A percentile compares a stretch with the other conserved stretches of the same genome.
phyloP scores from a whole-genome alignment of 78 protist genomes.

The slime mould (Dictyostelium discoideum) region DNA sequence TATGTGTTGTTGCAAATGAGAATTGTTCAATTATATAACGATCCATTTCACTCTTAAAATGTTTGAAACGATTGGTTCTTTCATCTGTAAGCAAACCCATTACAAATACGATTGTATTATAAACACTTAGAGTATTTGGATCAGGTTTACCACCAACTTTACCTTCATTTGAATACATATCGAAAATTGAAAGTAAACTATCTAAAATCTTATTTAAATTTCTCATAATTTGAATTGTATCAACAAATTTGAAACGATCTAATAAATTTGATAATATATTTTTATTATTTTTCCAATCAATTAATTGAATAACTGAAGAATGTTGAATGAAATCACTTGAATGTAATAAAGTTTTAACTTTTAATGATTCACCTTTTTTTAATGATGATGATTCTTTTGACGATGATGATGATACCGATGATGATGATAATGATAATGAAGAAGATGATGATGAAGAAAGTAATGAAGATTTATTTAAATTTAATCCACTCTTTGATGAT shows the following conservation, averaged over 20 bases:
- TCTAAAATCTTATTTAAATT: conserved; percentile 47
- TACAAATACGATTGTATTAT: conserved; percentile 66
- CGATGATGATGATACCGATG: background rate
- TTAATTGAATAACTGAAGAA: conserved; percentile 11
- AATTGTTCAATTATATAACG: conserved; percentile 41
- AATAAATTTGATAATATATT: background rate
- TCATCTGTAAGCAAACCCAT: conserved; percentile 73
- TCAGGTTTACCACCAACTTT: conserved; percentile 23
- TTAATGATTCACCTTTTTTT: conserved; percentile 30
- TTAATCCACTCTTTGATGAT: background rate
- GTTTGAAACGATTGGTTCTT: conserved; percentile 50
- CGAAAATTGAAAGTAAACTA: conserved; percentile 45
- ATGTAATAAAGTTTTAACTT: conserved; percentile 44
- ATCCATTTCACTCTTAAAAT: conserved; percentile 48
- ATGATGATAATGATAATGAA: background rate
- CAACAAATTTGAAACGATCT: conserved; percentile 69
- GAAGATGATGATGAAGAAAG: background rate
- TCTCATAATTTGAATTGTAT: conserved; percentile 63
- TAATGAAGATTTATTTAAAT: background rate
- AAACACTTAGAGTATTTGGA: conserved; percentile 20
- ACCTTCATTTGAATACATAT: background rate
- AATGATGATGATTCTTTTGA: background rate
- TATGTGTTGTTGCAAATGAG: conserved; percentile 33
- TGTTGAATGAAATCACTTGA: conserved; percentile 52
- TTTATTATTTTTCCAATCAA: conserved; percentile 50